Conservation (phyloP, 306 rosid species). For the Morella rubra region DNA sequence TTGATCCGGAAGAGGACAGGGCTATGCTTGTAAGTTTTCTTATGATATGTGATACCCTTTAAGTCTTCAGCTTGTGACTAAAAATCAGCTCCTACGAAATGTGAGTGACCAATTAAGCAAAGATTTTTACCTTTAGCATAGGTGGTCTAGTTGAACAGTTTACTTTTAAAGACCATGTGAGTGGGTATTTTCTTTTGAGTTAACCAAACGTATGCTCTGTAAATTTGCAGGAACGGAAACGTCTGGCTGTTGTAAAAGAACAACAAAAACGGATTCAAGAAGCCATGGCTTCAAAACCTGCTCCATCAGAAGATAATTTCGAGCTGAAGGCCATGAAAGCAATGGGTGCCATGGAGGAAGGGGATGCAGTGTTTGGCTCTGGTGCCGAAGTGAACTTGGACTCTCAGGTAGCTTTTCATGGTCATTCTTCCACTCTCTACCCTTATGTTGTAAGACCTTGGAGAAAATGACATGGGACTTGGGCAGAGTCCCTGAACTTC, state of each 20-base stretch:
- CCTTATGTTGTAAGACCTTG: background rate
- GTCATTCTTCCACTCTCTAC: slow-evolving; percentile 2
- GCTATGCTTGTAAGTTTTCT: slow-evolving; percentile 55
- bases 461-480: background rate
- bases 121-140: background rate
- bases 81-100: background rate
- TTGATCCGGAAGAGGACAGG: slow-evolving; percentile 93
- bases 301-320: slow-evolving; percentile 78
- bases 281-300: slow-evolving; percentile 77
- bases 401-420: slow-evolving; percentile 64
- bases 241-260: slow-evolving; percentile 69
- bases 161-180: background rate
- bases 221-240: slow-evolving; percentile 66
- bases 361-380: slow-evolving; percentile 90
- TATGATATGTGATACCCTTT: background rate
- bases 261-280: slow-evolving; percentile 76
- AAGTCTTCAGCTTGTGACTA: slow-evolving; percentile 12
- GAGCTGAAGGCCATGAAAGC: slow-evolving; percentile 87
- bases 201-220: slow-evolving; percentile 13
- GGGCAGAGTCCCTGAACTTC: background rate
- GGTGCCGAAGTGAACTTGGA: slow-evolving; percentile 91
- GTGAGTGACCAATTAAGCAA: background rate
- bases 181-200: background rate
- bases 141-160: background rate
- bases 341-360: slow-evolving; percentile 97